Evolutionary conservation across 345 rosid genomes (phyloP).

Genomic region (Schrenkiella parvula): DNA sequence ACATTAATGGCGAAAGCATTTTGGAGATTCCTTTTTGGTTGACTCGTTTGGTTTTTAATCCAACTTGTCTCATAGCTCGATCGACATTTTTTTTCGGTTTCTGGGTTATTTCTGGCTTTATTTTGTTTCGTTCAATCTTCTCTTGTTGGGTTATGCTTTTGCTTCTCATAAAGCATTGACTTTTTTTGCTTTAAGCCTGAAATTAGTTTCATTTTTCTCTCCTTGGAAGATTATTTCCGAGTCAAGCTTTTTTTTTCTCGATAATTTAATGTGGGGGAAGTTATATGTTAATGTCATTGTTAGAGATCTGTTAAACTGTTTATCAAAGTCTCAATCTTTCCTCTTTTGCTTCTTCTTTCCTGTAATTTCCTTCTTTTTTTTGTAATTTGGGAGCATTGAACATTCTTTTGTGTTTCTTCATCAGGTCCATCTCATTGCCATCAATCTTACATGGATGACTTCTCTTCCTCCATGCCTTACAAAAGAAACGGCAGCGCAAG

Average conservation of each 20-base stretch:
- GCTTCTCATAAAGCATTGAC: neutral
- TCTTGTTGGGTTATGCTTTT: neutral
- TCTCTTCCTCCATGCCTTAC: conserved; percentile 52
- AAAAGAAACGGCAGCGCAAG: conserved; percentile 42
- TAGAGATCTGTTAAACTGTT: conserved; percentile 1
- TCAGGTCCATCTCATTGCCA: conserved; percentile 64
- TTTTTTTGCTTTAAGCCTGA: neutral
- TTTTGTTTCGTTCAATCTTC: neutral
- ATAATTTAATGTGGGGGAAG: neutral
- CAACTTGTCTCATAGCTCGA: neutral
- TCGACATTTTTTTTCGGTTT: neutral
- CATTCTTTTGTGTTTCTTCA: conserved; percentile 15
- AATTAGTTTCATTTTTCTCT: neutral
- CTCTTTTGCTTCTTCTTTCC: neutral
- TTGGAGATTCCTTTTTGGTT: neutral
- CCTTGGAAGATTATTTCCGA: neutral
- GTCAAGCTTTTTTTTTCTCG: neutral
- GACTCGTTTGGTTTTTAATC: neutral
- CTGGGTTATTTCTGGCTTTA: neutral
- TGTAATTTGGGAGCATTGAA: neutral
- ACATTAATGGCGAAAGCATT: conserved; percentile 7
- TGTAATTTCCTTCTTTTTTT: neutral
- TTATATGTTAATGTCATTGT: conserved; percentile 3
- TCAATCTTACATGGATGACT: conserved; percentile 53
- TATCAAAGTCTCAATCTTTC: neutral